Percentiles rank a stretch among this genome's conserved stretches.
Conservation (phyloP, 257 asterid genomes). For the Solanum appendiculatum region DNA sequence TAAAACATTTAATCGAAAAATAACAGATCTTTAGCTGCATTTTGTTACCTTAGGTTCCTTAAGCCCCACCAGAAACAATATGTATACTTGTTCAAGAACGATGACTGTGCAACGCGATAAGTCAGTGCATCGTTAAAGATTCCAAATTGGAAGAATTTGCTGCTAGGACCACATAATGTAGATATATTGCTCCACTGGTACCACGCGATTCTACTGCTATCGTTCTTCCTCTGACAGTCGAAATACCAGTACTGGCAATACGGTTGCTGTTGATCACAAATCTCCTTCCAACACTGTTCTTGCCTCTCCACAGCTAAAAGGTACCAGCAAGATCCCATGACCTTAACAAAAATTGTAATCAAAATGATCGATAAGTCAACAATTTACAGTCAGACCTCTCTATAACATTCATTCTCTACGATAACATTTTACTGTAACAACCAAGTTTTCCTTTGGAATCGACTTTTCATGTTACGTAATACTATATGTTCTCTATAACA, state of each 20-base stretch:
- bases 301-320: constrained; percentile 53
- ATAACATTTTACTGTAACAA: background rate
- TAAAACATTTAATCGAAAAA: background rate
- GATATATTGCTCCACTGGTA: constrained; percentile 45
- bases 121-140: constrained; percentile 40
- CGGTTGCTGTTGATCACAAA: constrained; percentile 37
- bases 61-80: constrained; percentile 80
- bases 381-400: background rate
- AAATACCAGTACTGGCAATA: constrained; percentile 40
- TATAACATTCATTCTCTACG: background rate
- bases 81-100: constrained; percentile 29
- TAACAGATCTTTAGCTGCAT: background rate
- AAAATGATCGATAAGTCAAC: background rate
- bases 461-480: background rate
- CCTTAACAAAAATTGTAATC: constrained; percentile 12
- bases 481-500: background rate
- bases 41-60: constrained; percentile 41
- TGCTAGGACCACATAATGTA: constrained; percentile 22
- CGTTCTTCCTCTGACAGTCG: constrained; percentile 25
- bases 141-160: constrained; percentile 35
- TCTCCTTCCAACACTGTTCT: constrained; percentile 58
- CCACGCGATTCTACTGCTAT: constrained; percentile 26
- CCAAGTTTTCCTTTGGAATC: background rate
- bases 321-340: constrained; percentile 69
- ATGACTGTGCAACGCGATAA: constrained; percentile 20